A percentile compares a stretch with the other conserved stretches of the same genome.
Conservation (phyloP, 176 grass and related monocot genomes). For the Rhynchospora breviuscula region DNA sequence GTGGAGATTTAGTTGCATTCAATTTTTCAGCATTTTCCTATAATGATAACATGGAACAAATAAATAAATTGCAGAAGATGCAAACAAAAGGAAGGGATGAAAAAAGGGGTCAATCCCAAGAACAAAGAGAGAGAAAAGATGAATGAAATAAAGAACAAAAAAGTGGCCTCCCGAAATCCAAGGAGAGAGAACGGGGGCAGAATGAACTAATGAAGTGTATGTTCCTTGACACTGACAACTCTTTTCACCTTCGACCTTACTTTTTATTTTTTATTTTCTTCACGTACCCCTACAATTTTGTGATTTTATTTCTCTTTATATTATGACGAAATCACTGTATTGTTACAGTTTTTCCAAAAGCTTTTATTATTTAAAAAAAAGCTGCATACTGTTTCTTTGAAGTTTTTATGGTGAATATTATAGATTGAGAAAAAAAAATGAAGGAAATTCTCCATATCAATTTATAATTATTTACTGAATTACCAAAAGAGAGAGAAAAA, state of each 20-base stretch:
- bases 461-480: no score
- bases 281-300: not conserved
- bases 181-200: not conserved
- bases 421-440: no score
- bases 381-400: no score
- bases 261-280: not conserved
- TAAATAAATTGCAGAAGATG: not conserved
- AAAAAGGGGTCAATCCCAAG: slow-evolving; percentile 7
- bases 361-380: no score
- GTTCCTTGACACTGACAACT: slow-evolving; percentile 16
- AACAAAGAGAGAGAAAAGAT: not conserved
- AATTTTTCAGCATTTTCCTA: not conserved
- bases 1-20: not conserved
- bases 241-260: not conserved
- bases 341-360: no score
- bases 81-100: slow-evolving; percentile 7
- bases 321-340: no score
- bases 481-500: no score
- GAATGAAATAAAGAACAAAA: not conserved
- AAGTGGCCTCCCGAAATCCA: slow-evolving; percentile 10
- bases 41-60: not conserved
- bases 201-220: not conserved
- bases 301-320: no score
- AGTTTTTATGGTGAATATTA: no score
- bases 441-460: no score